Evolutionary conservation across 306 rosid species (phyloP).

Genomic region (Castanea mollissima): DNA sequence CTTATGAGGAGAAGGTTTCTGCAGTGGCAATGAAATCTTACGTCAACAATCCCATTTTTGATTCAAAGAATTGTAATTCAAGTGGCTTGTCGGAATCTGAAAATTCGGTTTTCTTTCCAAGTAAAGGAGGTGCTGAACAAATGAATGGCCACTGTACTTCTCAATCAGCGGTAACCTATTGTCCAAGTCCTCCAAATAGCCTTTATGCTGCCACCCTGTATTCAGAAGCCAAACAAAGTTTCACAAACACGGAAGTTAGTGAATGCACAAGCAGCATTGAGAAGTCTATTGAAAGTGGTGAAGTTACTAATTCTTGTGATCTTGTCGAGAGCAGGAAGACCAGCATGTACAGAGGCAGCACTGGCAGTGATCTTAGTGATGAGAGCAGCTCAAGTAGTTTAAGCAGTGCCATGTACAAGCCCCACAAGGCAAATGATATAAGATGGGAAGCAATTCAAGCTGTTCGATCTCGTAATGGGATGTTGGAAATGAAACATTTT

Average conservation of each 20-base stretch:
- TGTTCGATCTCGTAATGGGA: constrained; percentile 61
- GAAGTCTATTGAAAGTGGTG: constrained; percentile 62
- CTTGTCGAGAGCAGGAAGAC: constrained; percentile 78
- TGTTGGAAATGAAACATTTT: constrained; percentile 74
- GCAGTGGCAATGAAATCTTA: constrained; percentile 36
- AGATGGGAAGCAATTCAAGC: constrained; percentile 97
- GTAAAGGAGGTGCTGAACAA: constrained; percentile 37
- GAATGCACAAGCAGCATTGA: constrained; percentile 70
- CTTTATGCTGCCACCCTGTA: constrained; percentile 65
- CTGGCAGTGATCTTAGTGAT: constrained; percentile 84
- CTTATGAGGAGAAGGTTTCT: constrained; percentile 37
- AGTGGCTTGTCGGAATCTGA: constrained; percentile 40
- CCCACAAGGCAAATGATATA: constrained; percentile 78
- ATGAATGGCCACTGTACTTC: constrained; percentile 31
- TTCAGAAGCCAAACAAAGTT: constrained; percentile 86
- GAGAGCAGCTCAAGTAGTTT: constrained; percentile 82
- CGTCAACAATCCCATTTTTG: constrained; percentile 26
- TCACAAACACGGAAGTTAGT: constrained; percentile 65
- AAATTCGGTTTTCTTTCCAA: constrained; percentile 29
- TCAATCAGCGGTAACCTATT: constrained; percentile 41
- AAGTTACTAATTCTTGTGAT: constrained; percentile 53
- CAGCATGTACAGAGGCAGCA: constrained; percentile 82
- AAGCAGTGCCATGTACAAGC: constrained; percentile 74
- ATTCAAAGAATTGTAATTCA: constrained; percentile 40
- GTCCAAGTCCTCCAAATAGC: constrained; percentile 81